Base-by-base conservation (phyloP, 192 early-diverging fungal genomes). In the Cetraspora pellucida region DNA sequence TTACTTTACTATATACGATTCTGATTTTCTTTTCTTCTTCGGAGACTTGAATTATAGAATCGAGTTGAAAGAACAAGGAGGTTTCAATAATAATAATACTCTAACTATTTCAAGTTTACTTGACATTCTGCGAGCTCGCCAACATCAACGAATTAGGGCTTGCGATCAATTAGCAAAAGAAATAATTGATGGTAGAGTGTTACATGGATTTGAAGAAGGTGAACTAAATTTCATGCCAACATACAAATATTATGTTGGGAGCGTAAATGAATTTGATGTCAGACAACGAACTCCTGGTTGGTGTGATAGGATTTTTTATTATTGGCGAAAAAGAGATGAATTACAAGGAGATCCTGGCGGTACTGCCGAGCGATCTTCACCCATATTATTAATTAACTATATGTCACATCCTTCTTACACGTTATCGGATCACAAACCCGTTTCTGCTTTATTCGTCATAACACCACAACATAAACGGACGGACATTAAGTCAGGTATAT, bases 391-490 rank as follows among this genome's bases (percentile, higher is more conserved):
- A 23, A 16, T 63, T 44, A 7, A 80, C 28, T 84, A 84, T 74
- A 78, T 75, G 10, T 84, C 83, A 13, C 78, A 84, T 58, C 75
- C 78, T 27, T 17, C 72, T 30, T 84, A 84, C 74, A 64, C 52
- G 46, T 58, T 61, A 10, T 84, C 83, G 47, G 83, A 84, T 61
- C 83, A 84, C 68, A 84, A 84, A 72, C 83, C 83, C 10, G 80
- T 84, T 44, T 81, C 80, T 14, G 83, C 83, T 1, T 58, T 81
- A 28, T 81, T 84, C 57, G 81, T 76, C 10, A 60, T 65, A 14
- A 52, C 23, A 58, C 55, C 71, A 31, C 16, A 43, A 72, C 19
- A 8, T 10, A 11, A 44, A 65, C 3, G 3, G 5, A 3, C 37
- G 9, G 19, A 14, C 27, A 8, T 19, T 45, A 25, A 11, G 19